Conservation (phyloP, 108 stramenopile genomes). For the Craspedostauros australis region DNA sequence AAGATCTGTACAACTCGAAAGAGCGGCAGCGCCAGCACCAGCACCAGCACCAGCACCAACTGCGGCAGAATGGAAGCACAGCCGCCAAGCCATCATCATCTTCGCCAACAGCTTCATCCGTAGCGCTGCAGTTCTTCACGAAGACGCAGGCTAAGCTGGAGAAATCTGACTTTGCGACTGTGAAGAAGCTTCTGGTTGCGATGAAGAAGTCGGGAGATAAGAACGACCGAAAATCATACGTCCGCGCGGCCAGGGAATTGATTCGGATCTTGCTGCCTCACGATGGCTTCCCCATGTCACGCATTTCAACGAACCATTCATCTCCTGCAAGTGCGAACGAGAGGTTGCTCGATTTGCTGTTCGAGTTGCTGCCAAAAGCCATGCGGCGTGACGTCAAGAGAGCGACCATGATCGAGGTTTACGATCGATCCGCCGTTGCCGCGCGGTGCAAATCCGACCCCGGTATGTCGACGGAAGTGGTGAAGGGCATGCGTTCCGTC, state of each 20-base stretch:
- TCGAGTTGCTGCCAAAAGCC: slow-evolving; percentile 52
- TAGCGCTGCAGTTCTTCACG: slow-evolving; percentile 16
- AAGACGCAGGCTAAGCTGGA: slow-evolving; percentile 7
- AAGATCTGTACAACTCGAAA: too few species aligned
- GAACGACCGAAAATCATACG: slow-evolving; percentile 21
- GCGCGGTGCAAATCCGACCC: too few species aligned
- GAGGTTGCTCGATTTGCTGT: slow-evolving; percentile 43
- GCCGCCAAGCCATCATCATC: too few species aligned
- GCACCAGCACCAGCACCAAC: too few species aligned
- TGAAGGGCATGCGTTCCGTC: slow-evolving; percentile 6
- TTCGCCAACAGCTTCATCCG: too few species aligned
- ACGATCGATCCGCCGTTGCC: slow-evolving; percentile 40
- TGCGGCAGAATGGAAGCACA: too few species aligned
- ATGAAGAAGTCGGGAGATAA: slow-evolving; percentile 54
- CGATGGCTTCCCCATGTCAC: slow-evolving; percentile 9
- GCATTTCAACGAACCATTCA: background rate
- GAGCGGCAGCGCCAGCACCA: too few species aligned
- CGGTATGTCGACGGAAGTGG: too few species aligned
- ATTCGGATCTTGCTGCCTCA: slow-evolving; percentile 26
- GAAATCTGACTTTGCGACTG: slow-evolving; percentile 36
- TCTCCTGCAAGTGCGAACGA: slow-evolving; percentile 11
- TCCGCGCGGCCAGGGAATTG: slow-evolving; percentile 17
- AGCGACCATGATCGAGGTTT: slow-evolving; percentile 30
- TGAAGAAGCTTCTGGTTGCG: slow-evolving; percentile 45
- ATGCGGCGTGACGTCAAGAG: slow-evolving; percentile 35